A percentile compares a stretch with the other conserved stretches of the same genome.
phyloP scores from a whole-genome alignment of 73 alveolate genomes.

The Breviolum minutum region DNA sequence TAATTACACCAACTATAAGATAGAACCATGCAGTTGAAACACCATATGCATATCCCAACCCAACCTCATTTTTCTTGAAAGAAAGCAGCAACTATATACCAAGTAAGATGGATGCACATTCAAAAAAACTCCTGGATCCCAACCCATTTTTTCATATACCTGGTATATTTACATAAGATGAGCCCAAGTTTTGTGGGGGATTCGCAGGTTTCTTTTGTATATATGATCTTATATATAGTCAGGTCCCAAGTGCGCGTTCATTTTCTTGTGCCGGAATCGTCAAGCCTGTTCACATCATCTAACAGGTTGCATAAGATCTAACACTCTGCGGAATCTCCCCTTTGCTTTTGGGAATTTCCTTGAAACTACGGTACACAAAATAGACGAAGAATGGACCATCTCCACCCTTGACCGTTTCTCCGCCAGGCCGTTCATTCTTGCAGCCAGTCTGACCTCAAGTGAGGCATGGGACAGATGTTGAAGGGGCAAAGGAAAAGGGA shows the following conservation, averaged over 20 bases:
- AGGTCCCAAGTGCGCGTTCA: background rate
- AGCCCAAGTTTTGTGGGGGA: background rate
- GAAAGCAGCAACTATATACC: no score
- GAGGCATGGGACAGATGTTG: background rate
- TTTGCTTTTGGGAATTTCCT: background rate
- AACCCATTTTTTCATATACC: no score
- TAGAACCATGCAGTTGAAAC: no score
- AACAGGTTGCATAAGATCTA: background rate
- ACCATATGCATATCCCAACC: no score
- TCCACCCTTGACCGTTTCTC: background rate
- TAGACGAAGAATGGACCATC: background rate
- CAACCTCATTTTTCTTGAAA: no score
- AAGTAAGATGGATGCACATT: no score
- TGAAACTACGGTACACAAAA: background rate
- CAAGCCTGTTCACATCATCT: background rate
- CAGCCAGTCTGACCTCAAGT: background rate
- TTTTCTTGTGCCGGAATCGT: background rate
- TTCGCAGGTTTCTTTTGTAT: background rate
- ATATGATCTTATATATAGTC: background rate
- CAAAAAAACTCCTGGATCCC: no score
- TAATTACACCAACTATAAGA: no score
- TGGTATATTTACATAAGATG: no score
- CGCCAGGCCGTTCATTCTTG: constrained; percentile 2
- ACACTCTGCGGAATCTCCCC: background rate
- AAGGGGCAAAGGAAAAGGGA: background rate